These are phyloP conservation scores for Colletotrichum limetticola DNA, from an alignment of 2,329 filamentous ascomycete genomes.

Conservation along the genomic window DNA sequence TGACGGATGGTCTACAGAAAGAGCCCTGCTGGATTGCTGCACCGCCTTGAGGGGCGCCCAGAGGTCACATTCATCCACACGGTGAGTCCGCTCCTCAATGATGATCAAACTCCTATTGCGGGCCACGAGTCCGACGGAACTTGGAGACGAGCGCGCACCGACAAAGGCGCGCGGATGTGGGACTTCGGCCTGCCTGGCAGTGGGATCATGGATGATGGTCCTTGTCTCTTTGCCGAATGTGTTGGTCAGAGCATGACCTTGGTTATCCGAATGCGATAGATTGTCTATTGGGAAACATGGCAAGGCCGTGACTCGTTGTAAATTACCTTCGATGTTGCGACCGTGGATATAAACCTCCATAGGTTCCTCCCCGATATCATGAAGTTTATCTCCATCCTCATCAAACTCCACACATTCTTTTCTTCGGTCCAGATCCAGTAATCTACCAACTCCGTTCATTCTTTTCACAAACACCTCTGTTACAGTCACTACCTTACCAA, in stretches of 20 bases:
- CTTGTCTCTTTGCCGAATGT: neutral
- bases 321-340: neutral
- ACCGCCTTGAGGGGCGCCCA: constrained; percentile 30
- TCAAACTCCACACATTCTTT: constrained; percentile 32
- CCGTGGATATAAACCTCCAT: constrained; percentile 32
- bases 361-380: constrained; percentile 4
- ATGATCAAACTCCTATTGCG: constrained; percentile 24
- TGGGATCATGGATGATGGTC: constrained; percentile 17
- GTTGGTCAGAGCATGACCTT: neutral
- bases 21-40: constrained; percentile 1
- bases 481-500: constrained; percentile 25
- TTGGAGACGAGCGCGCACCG: neutral
- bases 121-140: neutral
- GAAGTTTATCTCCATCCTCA: constrained; percentile 17
- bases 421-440: constrained; percentile 33
- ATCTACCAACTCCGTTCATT: constrained; percentile 33
- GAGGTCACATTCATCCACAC: constrained; percentile 28
- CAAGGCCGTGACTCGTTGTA: constrained; percentile 3
- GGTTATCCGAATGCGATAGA: neutral
- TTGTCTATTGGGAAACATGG: neutral
- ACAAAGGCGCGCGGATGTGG: neutral
- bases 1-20: constrained; percentile 15
- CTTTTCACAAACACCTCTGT: constrained; percentile 5
- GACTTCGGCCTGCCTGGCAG: neutral
- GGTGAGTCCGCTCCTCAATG: constrained; percentile 8